A percentile compares a stretch with the other conserved stretches of the same genome.
Evolutionary conservation across 305 asterid species (phyloP).

Genomic region (Coffea humblotiana): DNA sequence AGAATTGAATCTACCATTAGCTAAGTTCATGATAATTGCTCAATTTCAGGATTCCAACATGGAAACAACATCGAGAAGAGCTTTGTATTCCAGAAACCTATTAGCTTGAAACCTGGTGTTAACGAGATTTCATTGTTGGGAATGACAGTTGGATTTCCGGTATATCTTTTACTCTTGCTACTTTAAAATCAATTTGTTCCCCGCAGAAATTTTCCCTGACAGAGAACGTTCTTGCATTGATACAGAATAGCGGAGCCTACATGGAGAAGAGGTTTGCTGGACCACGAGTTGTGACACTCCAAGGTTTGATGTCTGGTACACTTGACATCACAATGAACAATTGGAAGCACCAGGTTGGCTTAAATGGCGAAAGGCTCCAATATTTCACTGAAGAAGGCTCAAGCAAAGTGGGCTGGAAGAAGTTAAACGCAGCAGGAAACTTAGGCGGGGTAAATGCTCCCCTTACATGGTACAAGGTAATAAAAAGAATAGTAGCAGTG

Average conservation of each 20-base stretch:
- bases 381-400: constrained; percentile 65
- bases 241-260: constrained; percentile 90
- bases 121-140: constrained; percentile 66
- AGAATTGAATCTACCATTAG: not conserved
- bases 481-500: not conserved
- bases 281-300: constrained; percentile 58
- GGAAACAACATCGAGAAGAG: constrained; percentile 84
- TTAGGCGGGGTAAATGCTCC: constrained; percentile 33
- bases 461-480: constrained; percentile 91
- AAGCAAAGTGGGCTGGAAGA: constrained; percentile 52
- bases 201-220: not conserved
- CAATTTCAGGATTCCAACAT: constrained; percentile 59
- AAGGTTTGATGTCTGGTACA: constrained; percentile 89
- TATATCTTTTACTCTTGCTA: constrained; percentile 21
- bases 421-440: constrained; percentile 25
- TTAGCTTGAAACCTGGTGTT: constrained; percentile 46
- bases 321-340: constrained; percentile 62
- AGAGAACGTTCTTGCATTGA: not conserved
- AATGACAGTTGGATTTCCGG: constrained; percentile 80
- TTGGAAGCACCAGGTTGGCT: constrained; percentile 79
- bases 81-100: constrained; percentile 51
- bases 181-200: not conserved
- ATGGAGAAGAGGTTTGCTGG: constrained; percentile 97
- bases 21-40: not conserved
- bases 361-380: constrained; percentile 56